A percentile compares a stretch with the other conserved stretches of the same genome.
phyloP scores from a whole-genome alignment of 2,329 filamentous ascomycete genomes.

The Hypoxylon sp. region DNA sequence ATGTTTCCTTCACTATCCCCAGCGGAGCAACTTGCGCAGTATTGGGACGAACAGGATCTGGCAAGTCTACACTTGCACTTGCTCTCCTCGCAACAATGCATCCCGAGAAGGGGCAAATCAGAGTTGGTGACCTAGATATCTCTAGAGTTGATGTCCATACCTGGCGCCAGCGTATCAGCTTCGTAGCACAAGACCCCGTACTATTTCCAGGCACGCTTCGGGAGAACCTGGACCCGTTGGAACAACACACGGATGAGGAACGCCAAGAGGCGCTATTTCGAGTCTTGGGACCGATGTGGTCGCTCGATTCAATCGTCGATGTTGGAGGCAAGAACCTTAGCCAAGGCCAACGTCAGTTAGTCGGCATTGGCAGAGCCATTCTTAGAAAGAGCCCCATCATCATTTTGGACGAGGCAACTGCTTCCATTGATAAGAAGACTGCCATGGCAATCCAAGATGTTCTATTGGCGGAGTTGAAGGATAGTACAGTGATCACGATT shows the following conservation, averaged over 20 bases:
- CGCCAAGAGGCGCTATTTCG: conserved; percentile 68
- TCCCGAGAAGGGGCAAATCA: conserved; percentile 65
- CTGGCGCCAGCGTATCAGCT: conserved; percentile 71
- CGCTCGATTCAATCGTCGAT: conserved; percentile 67
- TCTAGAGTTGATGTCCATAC: conserved; percentile 67
- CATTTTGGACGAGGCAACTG: conserved; percentile 76
- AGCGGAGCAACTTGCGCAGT: conserved; percentile 74
- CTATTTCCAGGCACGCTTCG: conserved; percentile 72
- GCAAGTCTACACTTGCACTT: conserved; percentile 83
- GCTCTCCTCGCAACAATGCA: conserved; percentile 70
- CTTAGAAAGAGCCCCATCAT: conserved; percentile 72
- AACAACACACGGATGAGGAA: conserved; percentile 67
- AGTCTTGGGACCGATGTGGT: conserved; percentile 68
- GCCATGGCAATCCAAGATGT: conserved; percentile 71
- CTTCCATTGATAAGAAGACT: conserved; percentile 72
- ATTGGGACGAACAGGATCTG: conserved; percentile 86
- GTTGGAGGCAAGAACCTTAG: conserved; percentile 73
- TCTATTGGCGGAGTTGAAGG: conserved; percentile 66
- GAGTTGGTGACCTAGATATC: conserved; percentile 69
- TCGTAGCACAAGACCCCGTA: conserved; percentile 75
- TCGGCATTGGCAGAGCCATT: conserved; percentile 72
- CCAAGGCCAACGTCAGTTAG: conserved; percentile 74
- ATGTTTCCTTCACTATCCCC: conserved; percentile 80
- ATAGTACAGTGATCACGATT: conserved; percentile 75
- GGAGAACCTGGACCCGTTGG: conserved; percentile 78